These are phyloP conservation scores for Crotalaria pallida DNA, from an alignment of 306 rosid genomes.

Conservation along the genomic window DNA sequence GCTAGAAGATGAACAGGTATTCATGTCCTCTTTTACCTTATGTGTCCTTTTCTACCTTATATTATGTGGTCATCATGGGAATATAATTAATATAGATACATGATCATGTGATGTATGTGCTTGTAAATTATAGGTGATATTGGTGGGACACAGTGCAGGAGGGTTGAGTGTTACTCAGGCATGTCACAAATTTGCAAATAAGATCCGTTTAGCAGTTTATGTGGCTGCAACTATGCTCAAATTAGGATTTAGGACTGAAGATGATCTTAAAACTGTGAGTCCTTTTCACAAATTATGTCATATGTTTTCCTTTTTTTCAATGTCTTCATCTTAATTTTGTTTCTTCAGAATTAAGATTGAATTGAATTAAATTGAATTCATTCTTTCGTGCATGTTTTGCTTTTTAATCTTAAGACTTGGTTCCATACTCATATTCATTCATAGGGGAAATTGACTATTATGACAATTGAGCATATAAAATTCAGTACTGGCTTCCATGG, in stretches of 20 bases:
- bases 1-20: slow-evolving; percentile 71
- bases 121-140: slow-evolving; percentile 44
- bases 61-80: neutral
- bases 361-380: slow-evolving; percentile 13
- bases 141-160: slow-evolving; percentile 97
- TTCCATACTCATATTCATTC: neutral
- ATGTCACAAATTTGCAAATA: slow-evolving; percentile 58
- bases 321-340: neutral
- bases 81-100: too few relatives aligned
- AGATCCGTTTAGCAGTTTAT: slow-evolving; percentile 64
- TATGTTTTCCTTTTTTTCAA: neutral
- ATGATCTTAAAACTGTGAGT: slow-evolving; percentile 60
- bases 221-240: slow-evolving; percentile 91
- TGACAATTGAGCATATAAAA: neutral
- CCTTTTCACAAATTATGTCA: neutral
- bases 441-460: neutral
- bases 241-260: slow-evolving; percentile 48
- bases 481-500: slow-evolving; percentile 11
- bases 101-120: neutral
- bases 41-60: slow-evolving; percentile 13
- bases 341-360: too few relatives aligned
- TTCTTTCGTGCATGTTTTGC: neutral
- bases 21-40: neutral
- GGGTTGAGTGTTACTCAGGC: slow-evolving; percentile 79
- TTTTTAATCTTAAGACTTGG: neutral